These are phyloP conservation scores for Yamadazyma scolyti DNA, from an alignment of 805 yeast species.

Conservation along the genomic window DNA sequence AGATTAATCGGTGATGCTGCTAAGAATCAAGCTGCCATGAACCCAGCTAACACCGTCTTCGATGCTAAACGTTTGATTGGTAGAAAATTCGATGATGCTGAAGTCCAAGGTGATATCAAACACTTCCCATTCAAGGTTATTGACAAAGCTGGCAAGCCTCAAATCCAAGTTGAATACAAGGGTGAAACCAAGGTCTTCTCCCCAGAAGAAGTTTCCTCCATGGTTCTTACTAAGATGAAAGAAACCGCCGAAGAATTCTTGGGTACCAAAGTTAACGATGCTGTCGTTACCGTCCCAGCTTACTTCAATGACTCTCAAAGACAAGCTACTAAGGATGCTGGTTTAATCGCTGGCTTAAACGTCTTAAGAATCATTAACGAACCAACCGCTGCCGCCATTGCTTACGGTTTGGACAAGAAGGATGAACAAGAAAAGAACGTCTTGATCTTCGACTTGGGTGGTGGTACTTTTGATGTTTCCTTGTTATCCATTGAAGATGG, in stretches of 20 bases:
- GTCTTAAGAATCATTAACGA: constrained; percentile 93
- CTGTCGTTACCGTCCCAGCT: constrained; percentile 96
- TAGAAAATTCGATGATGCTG: constrained; percentile 79
- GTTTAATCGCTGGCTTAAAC: constrained; percentile 93
- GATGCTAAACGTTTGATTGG: constrained; percentile 95
- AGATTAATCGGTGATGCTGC: constrained; percentile 97
- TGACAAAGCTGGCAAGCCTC: constrained; percentile 73
- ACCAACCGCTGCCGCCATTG: constrained; percentile 86
- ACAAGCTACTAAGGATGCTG: constrained; percentile 98
- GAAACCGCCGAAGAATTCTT: constrained; percentile 88
- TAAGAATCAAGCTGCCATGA: constrained; percentile 95
- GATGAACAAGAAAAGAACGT: constrained; percentile 62
- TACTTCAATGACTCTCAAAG: constrained; percentile 97
- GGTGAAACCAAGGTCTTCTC: constrained; percentile 87
- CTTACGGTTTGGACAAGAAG: constrained; percentile 51
- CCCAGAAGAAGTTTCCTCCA: constrained; percentile 93
- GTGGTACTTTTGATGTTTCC: constrained; percentile 48
- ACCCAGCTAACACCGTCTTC: constrained; percentile 88
- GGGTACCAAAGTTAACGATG: constrained; percentile 58
- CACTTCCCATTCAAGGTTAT: constrained; percentile 85
- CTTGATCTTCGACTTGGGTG: constrained; percentile 47
- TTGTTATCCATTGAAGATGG: constrained; percentile 46
- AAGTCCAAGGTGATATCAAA: constrained; percentile 57
- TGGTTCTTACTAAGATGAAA: constrained; percentile 88
- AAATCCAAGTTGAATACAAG: constrained; percentile 78